phyloP scores from a whole-genome alignment of 2,329 filamentous ascomycete genomes.

The Colletotrichum melonis region DNA sequence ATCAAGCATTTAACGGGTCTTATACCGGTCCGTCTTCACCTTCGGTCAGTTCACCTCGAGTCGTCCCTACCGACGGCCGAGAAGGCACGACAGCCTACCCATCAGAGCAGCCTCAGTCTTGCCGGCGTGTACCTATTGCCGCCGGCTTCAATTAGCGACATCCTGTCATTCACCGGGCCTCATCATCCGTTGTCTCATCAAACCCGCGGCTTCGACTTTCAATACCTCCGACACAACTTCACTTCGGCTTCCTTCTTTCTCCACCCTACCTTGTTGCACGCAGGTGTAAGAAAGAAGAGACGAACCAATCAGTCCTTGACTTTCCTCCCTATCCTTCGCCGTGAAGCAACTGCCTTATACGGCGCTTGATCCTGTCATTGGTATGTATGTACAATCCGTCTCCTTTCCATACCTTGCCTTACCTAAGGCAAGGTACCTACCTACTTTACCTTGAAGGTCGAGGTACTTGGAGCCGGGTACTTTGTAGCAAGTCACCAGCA shows the following conservation, averaged over 20 bases:
- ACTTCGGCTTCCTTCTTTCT: neutral
- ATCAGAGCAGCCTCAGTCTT: neutral
- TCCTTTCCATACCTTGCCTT: no score
- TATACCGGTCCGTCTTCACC: neutral
- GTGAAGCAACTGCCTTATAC: no score
- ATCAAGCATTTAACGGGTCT: constrained; percentile 8
- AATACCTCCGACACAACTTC: neutral
- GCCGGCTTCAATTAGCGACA: neutral
- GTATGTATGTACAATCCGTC: no score
- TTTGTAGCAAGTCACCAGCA: constrained; percentile 1
- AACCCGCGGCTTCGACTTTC: neutral
- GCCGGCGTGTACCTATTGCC: neutral
- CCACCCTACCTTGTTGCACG: neutral
- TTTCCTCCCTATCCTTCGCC: neutral
- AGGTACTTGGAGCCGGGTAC: constrained; percentile 24
- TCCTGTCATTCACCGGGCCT: neutral
- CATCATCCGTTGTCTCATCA: neutral
- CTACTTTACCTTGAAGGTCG: neutral
- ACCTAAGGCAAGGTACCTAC: neutral
- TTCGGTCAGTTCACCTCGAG: neutral
- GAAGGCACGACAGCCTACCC: neutral
- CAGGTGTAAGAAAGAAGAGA: neutral
- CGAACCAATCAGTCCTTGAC: neutral
- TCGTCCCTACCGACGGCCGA: neutral
- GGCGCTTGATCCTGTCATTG: no score